Evolutionary conservation across 2,329 filamentous ascomycete species (phyloP), one percentile per base, ranked within the genome.

Genomic region (Cephalotrichum gorgonifer): DNA sequence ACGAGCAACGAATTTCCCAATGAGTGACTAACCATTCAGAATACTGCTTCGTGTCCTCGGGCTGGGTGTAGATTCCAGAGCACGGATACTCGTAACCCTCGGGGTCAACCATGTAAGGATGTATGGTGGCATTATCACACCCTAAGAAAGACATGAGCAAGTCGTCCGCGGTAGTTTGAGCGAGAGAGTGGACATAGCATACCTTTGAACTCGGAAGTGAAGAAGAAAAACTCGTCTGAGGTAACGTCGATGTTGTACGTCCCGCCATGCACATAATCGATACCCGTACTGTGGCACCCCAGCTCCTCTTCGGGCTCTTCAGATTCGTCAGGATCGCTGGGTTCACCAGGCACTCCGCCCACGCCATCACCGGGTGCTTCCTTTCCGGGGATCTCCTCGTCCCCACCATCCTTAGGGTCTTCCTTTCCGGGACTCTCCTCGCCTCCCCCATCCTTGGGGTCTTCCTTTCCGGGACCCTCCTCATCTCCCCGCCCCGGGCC

Each of bases 231-330:
- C 14, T 49, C 30, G 25, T 49, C 47, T 5, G 31, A 33, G 7
- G 47, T 49, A 15, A 43, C 26, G 28, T 49, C 42, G 20, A 49
- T 49, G n/a, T 44, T 49, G 47, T 49, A 49, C 25, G 41, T 49
- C 20, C 47, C 47, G 9, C 47, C 47, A 44, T 49, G 33, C 8
- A 25, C 26, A 22, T 49, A 49, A 20, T 49, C 47, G 17, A 44
- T 30, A 38, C 47, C 47, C 17, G 20, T 44, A 33, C 47, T 44
- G 8, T 33, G 39, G n/a, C 47, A 49, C 1, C 41, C 41, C 11
- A 49, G 46, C 9, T 38, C 33, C 44, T 39, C 44, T 31, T 47
- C 44, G 11, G 33, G 35, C 11, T 48, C 46, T 30, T 48, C 44
- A 14, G 44, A 28, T 17, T 31, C 46, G 17, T 48, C 33, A 3